Percentiles rank a stretch among this genome's conserved stretches.
Conservation (phyloP, 305 asterid genomes). For the Euphrasia arctica region DNA sequence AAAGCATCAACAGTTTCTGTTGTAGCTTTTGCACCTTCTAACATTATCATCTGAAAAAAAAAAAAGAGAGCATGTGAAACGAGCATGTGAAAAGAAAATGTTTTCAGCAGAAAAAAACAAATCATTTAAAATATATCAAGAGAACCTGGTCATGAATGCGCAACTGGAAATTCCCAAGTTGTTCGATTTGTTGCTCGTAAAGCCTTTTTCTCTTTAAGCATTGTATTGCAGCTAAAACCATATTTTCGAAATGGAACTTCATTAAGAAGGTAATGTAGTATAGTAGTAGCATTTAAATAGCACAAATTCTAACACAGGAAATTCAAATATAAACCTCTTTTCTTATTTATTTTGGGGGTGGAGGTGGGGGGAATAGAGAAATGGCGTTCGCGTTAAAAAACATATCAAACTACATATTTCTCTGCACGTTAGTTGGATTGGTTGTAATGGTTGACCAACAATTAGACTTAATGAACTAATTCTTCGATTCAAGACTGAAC, state of each 20-base stretch:
- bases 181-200: constrained; percentile 77
- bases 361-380: not conserved
- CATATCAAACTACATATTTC: not conserved
- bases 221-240: constrained; percentile 72
- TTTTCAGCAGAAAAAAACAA: constrained; percentile 3
- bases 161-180: constrained; percentile 74
- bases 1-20: constrained; percentile 86
- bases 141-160: constrained; percentile 84
- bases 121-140: constrained; percentile 17
- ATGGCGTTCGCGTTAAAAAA: not conserved
- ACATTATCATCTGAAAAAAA: constrained; percentile 67
- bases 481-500: not conserved
- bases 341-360: too few relatives aligned
- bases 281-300: constrained; percentile 9
- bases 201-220: constrained; percentile 79
- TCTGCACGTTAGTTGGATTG: not conserved
- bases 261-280: constrained; percentile 9
- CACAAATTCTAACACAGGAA: not conserved
- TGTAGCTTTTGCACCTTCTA: constrained; percentile 88
- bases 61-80: not conserved
- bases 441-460: not conserved
- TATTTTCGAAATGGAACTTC: constrained; percentile 15
- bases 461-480: not conserved
- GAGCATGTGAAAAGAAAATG: not conserved
- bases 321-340: not conserved